Evolutionary conservation across 2,329 filamentous ascomycete species (phyloP).

Genomic region (Triangularia setosa): DNA sequence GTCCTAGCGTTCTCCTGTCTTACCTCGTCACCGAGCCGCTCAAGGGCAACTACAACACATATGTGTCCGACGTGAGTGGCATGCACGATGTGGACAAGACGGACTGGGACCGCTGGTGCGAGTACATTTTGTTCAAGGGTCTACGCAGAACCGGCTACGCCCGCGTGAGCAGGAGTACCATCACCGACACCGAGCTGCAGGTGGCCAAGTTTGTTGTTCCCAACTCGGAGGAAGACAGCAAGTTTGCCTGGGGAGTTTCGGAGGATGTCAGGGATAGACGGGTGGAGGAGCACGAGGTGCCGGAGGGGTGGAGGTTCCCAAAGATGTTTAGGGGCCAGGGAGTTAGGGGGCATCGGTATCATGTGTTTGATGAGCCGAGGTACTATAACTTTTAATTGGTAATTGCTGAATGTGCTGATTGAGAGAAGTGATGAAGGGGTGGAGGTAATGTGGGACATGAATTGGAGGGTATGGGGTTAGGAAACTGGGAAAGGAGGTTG

Average conservation of each 20-base stretch:
- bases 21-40: constrained; percentile 90
- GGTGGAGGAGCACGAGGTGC: constrained; percentile 69
- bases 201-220: constrained; percentile 93
- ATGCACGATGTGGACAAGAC: constrained; percentile 93
- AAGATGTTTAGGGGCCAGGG: constrained; percentile 78
- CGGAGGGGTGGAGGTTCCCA: constrained; percentile 78
- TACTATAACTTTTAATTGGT: constrained; percentile 51
- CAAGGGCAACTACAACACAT: constrained; percentile 94
- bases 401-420: neutral
- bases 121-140: constrained; percentile 95
- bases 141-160: constrained; percentile 85
- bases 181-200: constrained; percentile 96
- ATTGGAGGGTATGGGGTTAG: neutral
- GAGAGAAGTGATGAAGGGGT: neutral
- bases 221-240: constrained; percentile 56
- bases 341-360: constrained; percentile 84
- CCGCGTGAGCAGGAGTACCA: constrained; percentile 79
- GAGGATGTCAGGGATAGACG: constrained; percentile 54
- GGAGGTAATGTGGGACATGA: neutral
- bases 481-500: neutral
- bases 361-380: constrained; percentile 89
- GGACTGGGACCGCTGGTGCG: constrained; percentile 98
- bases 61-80: constrained; percentile 77
- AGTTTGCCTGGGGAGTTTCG: constrained; percentile 37
- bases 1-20: constrained; percentile 79